These are phyloP conservation scores for Wilhelminamyces savonicus DNA, from an alignment of 805 yeast species.

Conservation along the genomic window DNA sequence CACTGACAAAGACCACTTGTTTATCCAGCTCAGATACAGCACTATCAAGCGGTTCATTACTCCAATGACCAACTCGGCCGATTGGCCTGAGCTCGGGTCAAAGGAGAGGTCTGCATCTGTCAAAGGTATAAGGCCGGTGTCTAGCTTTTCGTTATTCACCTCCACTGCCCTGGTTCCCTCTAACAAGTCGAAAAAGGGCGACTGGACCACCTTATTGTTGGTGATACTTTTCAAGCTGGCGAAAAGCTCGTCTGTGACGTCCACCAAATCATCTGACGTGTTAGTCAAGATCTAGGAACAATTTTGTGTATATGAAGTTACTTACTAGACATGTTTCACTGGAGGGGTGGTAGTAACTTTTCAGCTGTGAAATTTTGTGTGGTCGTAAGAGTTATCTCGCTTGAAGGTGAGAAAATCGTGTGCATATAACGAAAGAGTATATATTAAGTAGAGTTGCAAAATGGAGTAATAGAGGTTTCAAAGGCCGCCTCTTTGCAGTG, in stretches of 20 bases:
- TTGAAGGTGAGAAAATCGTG: too few species aligned
- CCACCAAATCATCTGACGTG: slow-evolving; percentile 30
- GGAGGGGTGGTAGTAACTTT: too few species aligned
- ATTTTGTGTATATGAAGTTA: too few species aligned
- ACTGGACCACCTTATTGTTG: slow-evolving; percentile 53
- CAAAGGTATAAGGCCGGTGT: slow-evolving; percentile 62
- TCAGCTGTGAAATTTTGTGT: too few species aligned
- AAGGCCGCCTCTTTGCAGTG: too few species aligned
- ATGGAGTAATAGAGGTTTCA: too few species aligned
- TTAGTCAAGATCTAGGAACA: too few species aligned
- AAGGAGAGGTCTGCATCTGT: slow-evolving; percentile 39
- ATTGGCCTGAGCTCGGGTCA: slow-evolving; percentile 33
- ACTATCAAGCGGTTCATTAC: slow-evolving; percentile 50
- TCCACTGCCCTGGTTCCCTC: slow-evolving; percentile 90
- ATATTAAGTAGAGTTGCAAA: too few species aligned
- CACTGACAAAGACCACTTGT: slow-evolving; percentile 67
- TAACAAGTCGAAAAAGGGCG: slow-evolving; percentile 55
- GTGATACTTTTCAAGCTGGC: slow-evolving; percentile 29
- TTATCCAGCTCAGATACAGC: slow-evolving; percentile 65
- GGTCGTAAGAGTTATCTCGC: too few species aligned
- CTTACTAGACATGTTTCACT: too few species aligned
- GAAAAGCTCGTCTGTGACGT: slow-evolving; percentile 52
- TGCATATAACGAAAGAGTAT: too few species aligned
- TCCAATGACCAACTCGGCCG: slow-evolving; percentile 38
- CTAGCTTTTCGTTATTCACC: slow-evolving; percentile 63